Conservation (phyloP, 1,139 yeast species). For the Entelexis sorbosivorans region DNA sequence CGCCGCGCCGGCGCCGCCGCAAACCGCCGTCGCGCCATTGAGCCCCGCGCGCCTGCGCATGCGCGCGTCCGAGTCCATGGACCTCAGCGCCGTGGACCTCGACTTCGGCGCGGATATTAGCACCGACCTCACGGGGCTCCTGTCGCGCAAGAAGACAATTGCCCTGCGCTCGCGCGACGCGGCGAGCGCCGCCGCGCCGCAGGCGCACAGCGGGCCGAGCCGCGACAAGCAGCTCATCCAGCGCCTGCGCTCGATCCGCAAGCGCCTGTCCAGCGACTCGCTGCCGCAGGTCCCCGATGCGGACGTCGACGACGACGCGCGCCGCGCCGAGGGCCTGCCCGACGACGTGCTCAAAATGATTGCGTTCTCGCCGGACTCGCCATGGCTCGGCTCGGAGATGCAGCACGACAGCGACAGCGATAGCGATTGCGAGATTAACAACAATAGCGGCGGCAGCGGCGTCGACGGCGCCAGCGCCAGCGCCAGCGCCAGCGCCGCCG, state of each 20-base stretch:
- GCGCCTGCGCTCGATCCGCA: slow-evolving; percentile 22
- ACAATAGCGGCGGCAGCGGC: not conserved
- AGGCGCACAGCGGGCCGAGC: slow-evolving; percentile 16
- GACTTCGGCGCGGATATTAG: slow-evolving; percentile 16
- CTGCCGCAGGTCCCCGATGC: slow-evolving; percentile 1
- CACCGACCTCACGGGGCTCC: slow-evolving; percentile 15
- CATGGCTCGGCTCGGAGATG: slow-evolving; percentile 17
- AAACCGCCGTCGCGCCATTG: not conserved
- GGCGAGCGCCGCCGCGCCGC: not conserved
- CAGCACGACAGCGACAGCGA: not conserved
- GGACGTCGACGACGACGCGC: slow-evolving; percentile 20
- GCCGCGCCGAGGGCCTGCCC: slow-evolving; percentile 20
- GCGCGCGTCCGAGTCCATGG: slow-evolving; percentile 1
- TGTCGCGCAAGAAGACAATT: slow-evolving; percentile 21
- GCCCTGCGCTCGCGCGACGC: slow-evolving; percentile 9
- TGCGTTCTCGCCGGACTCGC: slow-evolving; percentile 22
- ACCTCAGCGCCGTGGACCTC: slow-evolving; percentile 4
- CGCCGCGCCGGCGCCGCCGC: not conserved
- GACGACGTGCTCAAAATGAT: slow-evolving; percentile 22
- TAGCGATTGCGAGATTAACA: not conserved
- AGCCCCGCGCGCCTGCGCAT: not conserved
- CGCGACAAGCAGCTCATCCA: slow-evolving; percentile 19
- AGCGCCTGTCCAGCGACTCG: slow-evolving; percentile 9
- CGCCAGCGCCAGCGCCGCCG: not conserved
- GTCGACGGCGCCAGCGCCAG: too few relatives aligned